A percentile compares a stretch with the other conserved stretches of the same genome.
These are phyloP conservation scores for Coemansia biformis DNA, from an alignment of 192 early-diverging fungal species.

Conservation along the genomic window DNA sequence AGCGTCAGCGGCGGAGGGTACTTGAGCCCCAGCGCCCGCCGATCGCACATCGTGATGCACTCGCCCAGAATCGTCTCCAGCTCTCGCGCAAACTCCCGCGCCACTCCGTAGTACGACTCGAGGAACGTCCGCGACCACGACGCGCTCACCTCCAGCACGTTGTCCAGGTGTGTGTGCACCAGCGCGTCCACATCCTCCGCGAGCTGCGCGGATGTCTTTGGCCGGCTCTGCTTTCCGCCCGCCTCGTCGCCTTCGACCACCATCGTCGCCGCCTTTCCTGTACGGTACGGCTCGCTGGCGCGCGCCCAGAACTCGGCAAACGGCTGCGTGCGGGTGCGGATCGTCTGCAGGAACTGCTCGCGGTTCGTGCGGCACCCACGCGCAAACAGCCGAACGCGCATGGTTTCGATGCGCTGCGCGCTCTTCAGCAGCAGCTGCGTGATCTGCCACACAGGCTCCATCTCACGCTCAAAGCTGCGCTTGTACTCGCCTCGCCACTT, in stretches of 20 bases:
- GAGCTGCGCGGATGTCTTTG: constrained; percentile 15
- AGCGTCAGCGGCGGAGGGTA: constrained; percentile 48
- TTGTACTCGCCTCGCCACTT: constrained; percentile 53
- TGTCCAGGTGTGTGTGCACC: constrained; percentile 48
- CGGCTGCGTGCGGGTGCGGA: constrained; percentile 46
- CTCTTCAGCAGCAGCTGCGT: constrained; percentile 52
- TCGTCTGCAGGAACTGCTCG: constrained; percentile 49
- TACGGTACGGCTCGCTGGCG: constrained; percentile 45
- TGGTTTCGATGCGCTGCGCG: constrained; percentile 51
- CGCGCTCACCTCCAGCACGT: constrained; percentile 46
- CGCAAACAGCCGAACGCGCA: constrained; percentile 52
- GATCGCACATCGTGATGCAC: constrained; percentile 52
- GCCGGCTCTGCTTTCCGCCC: background rate
- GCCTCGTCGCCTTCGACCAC: too few species aligned
- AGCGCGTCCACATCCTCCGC: constrained; percentile 49
- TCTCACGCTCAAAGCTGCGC: constrained; percentile 55
- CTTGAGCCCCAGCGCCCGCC: constrained; percentile 50
- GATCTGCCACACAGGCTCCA: constrained; percentile 63
- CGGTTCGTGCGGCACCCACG: constrained; percentile 46
- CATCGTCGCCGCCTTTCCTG: constrained; percentile 10
- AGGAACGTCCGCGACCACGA: constrained; percentile 52
- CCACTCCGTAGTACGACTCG: constrained; percentile 54
- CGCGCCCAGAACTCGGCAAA: constrained; percentile 56
- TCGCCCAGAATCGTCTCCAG: constrained; percentile 52
- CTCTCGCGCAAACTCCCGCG: constrained; percentile 52